Base-by-base conservation (phyloP, 345 rosid species). In the Eucalyptus tenuipes region DNA sequence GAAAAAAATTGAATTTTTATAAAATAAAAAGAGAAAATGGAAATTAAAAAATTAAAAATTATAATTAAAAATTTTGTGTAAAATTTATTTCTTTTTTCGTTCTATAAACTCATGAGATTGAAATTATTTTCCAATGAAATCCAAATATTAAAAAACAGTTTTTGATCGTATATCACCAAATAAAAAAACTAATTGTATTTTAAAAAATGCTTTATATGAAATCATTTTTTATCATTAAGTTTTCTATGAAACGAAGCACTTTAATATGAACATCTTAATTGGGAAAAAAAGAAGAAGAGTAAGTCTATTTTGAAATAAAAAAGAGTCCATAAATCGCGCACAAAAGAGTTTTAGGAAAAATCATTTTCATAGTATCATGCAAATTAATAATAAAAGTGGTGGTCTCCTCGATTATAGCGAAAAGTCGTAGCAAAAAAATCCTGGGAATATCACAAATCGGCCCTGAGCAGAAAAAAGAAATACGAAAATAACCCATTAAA, bases 21-120 rank as follows among this genome's bases (percentile, higher is more conserved):
- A n/a, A n/a, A n/a, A n/a, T 52, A 52, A 52, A 52, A 52, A 1
- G 4, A 18, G 55, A 52, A 52, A 52, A 7, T 52, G 10, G 24
- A 52, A 52, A 7, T 52, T 18, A 52, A 52, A 18, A 52, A 52
- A 52, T 52, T 50, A 0, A 52, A 7, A 52, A 7, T 52, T 52
- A 0, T 18, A 7, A 52, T 52, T 18, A 18, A 3, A 7, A 52
- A 52, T 0, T 3, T 18, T 52, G 4, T 50, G n/a, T 18, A 7
- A 52, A 52, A 52, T 44, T 1, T 44, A 37, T 44, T 44, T 44
- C 45, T 44, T 7, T 44, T 44, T 44, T 44, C 3, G 2, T 44
- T 44, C 47, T 44, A 44, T 44, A 44, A 8, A 44, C 10, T 44
- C 47, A 44, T 44, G 47, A 44, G 47, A 8, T 44, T 52, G 25